Conservation (phyloP, 768 basidiomycete species). For the Agrocybe praecox region DNA sequence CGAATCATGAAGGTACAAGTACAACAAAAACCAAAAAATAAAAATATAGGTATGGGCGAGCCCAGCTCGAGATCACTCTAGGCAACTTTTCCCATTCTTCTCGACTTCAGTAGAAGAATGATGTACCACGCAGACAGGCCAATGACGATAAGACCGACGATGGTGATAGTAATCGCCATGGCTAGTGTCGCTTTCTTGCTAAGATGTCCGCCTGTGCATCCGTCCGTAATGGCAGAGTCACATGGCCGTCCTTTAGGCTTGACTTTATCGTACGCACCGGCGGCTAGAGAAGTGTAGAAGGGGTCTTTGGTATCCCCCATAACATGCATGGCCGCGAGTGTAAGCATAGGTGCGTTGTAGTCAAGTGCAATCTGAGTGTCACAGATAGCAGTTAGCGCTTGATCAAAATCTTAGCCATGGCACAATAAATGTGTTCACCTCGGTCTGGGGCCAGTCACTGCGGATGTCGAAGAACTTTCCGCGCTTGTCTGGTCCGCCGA, state of each 20-base stretch:
- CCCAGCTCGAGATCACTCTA: not conserved
- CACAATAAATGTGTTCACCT: constrained; percentile 45
- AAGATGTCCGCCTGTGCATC: constrained; percentile 55
- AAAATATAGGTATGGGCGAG: not conserved
- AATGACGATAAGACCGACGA: constrained; percentile 62
- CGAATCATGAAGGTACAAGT: constrained; percentile 4
- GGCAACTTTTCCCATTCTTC: constrained; percentile 13
- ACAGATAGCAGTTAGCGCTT: not conserved
- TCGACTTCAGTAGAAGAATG: constrained; percentile 23
- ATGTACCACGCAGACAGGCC: constrained; percentile 46
- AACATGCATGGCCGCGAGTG: constrained; percentile 79
- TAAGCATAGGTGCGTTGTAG: constrained; percentile 89
- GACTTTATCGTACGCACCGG: constrained; percentile 64
- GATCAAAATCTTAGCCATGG: not conserved
- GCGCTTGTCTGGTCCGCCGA: constrained; percentile 81
- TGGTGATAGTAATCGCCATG: constrained; percentile 64
- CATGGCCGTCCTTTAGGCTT: constrained; percentile 75
- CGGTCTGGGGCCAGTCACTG: constrained; percentile 87
- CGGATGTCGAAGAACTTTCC: constrained; percentile 86
- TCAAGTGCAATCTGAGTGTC: constrained; percentile 69
- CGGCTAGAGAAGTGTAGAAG: constrained; percentile 71
- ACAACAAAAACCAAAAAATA: constrained; percentile 5
- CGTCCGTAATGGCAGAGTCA: constrained; percentile 64
- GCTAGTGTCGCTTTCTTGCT: constrained; percentile 66
- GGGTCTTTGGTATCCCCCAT: constrained; percentile 70